Conservation (phyloP, 306 rosid species). For the Herpetospermum pedunculosum region DNA sequence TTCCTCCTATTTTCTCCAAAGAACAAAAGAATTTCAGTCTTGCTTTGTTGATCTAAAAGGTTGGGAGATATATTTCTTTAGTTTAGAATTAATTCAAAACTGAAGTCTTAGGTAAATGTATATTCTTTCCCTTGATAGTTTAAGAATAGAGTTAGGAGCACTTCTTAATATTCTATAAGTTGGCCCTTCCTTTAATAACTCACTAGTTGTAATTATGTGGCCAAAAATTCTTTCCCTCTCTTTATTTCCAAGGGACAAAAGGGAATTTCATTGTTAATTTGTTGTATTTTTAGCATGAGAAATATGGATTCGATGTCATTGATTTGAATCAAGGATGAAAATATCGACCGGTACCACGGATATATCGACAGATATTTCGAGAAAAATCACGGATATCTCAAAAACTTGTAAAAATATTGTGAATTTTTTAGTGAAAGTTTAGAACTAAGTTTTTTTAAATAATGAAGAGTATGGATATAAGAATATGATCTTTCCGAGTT, state of each 20-base stretch:
- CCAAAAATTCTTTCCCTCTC: not conserved
- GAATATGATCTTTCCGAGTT: no score
- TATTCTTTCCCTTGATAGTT: not conserved
- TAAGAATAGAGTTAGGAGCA: not conserved
- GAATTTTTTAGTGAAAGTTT: no score
- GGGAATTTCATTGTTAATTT: no score
- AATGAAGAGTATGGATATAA: no score
- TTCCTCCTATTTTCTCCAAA: not conserved
- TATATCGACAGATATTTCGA: no score
- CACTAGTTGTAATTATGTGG: not conserved
- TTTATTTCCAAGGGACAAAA: not conserved
- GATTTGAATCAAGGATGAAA: no score
- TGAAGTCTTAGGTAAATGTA: not conserved
- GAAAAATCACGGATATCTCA: no score
- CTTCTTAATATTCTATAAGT: not conserved
- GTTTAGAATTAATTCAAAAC: not conserved
- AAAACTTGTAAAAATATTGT: no score
- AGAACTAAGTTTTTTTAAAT: no score
- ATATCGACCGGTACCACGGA: no score
- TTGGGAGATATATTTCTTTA: not conserved
- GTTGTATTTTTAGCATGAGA: no score
- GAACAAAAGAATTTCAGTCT: not conserved
- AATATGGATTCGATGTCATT: no score
- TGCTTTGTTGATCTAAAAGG: not conserved
- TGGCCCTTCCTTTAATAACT: not conserved